Evolutionary conservation across 139 green algal species (phyloP), one percentile per base, ranked within the genome.

Genomic region (Haematococcus lacustris): DNA sequence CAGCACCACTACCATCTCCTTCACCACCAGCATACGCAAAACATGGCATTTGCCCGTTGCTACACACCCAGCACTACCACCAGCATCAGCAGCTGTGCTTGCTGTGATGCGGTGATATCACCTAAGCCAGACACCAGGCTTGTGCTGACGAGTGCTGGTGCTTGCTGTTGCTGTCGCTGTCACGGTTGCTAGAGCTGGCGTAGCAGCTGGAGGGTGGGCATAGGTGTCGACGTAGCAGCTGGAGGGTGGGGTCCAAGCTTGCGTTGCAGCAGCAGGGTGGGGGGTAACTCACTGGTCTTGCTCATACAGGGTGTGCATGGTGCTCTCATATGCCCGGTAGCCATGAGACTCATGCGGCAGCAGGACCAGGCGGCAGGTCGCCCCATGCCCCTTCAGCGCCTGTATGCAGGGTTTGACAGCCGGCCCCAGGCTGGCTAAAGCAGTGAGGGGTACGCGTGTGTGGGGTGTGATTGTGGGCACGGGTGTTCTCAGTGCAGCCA

Each of bases 321-420:
- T 77, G 63, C 92, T 75, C 83, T 97, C 91, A 3, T 80, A 71
- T 9, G 84, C 90, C 33, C 79, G 64, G 83, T 97, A 97, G 13
- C 83, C 83, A 75, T 99, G 95, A 26, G 77, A 83, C 84, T 99
- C 95, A 76, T 97, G 86, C 21, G 95, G 95, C 74, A 99, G 84
- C 41, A 98, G 57, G 61, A 99, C 94, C 34, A 99, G 77, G 30
- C 86, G 84, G 26, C 68, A 80, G 26, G 80, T 70, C 3, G 74
- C 89, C 26, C 94, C 94, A 75, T 98, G 91, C 33, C 89, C 91
- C 81, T 96, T 95, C 37, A 97, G 76, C 2, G 91, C 90, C 66
- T 83, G 78, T 17, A 35, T 28, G 38, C 9, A 70, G 37, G 4
- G 25, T 9, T 7, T 13, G 23, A 23, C n/a, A 64, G 25, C 23